Percentiles rank a stretch among this genome's conserved stretches.
Conservation (phyloP, 192 early-diverging fungal species). For the Backusella circina region DNA sequence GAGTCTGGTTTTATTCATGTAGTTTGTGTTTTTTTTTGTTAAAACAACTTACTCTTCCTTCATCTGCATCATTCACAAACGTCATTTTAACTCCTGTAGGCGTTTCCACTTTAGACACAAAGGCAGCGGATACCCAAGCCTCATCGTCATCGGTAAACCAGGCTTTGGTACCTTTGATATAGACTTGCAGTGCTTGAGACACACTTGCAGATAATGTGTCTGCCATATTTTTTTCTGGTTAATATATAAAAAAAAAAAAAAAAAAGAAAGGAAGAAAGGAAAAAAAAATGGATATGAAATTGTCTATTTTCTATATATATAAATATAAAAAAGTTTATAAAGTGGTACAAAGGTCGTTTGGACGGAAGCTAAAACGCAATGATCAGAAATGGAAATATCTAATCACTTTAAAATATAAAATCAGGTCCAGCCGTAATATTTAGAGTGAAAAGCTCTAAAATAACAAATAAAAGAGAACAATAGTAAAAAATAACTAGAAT, state of each 20-base stretch:
- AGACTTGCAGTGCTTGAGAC: constrained; percentile 55
- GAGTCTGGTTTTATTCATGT: background rate
- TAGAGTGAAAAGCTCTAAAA: no score
- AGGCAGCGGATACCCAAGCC: constrained; percentile 76
- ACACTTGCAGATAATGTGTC: constrained; percentile 17
- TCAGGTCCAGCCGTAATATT: background rate
- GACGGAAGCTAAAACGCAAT: background rate
- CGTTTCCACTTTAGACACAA: constrained; percentile 49
- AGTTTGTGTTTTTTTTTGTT: no score
- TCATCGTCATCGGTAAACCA: constrained; percentile 86
- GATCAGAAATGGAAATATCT: background rate
- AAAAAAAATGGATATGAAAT: background rate
- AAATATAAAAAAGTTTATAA: background rate
- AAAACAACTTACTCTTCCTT: constrained; percentile 5
- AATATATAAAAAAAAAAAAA: background rate
- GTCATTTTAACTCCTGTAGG: constrained; percentile 50
- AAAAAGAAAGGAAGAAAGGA: background rate
- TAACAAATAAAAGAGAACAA: background rate
- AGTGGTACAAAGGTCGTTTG: background rate
- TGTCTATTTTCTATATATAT: no score
- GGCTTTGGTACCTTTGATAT: constrained; percentile 70
- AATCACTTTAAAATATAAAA: background rate
- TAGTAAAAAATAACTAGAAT: background rate
- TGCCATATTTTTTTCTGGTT: background rate
- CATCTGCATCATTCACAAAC: constrained; percentile 52